phyloP scores from a whole-genome alignment of 2,329 filamentous ascomycete species.

The Eutypa lata region DNA sequence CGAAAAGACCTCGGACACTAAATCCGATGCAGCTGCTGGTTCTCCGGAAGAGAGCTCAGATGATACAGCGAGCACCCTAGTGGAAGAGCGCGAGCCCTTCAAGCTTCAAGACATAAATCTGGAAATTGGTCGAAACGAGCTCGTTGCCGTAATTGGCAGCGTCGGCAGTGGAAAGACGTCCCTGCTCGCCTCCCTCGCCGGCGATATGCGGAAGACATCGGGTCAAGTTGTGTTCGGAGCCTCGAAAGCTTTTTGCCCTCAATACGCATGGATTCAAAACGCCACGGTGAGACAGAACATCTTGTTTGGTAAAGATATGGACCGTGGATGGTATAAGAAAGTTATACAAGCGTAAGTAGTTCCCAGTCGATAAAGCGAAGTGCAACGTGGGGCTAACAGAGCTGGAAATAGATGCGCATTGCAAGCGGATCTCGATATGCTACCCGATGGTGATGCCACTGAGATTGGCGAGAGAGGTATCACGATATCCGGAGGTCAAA shows the following conservation, averaged over 20 bases:
- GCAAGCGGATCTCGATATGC: conserved; percentile 81
- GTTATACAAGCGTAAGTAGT: conserved; percentile 70
- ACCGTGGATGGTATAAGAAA: conserved; percentile 74
- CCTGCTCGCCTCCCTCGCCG: conserved; percentile 81
- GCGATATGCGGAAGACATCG: conserved; percentile 84
- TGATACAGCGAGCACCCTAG: conserved; percentile 53
- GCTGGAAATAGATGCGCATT: conserved; percentile 65
- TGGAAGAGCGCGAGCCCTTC: conserved; percentile 65
- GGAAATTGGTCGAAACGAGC: conserved; percentile 67
- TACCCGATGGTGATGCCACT: conserved; percentile 84
- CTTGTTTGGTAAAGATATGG: conserved; percentile 76
- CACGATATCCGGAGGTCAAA: conserved; percentile 92
- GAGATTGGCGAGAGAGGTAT: conserved; percentile 96
- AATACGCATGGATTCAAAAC: conserved; percentile 98
- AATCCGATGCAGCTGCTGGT: conserved; percentile 23
- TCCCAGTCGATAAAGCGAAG: not conserved
- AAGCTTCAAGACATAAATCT: conserved; percentile 67
- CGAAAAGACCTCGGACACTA: not conserved
- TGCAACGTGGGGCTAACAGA: conserved; percentile 6
- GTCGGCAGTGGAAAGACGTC: conserved; percentile 91
- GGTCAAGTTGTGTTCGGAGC: conserved; percentile 76
- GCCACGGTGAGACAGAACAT: conserved; percentile 85
- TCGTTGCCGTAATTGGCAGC: conserved; percentile 82
- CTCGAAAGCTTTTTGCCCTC: conserved; percentile 84
- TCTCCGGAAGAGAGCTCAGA: conserved; percentile 43